phyloP scores from a whole-genome alignment of 2,329 filamentous ascomycete genomes.

The Neonectria hederae region DNA sequence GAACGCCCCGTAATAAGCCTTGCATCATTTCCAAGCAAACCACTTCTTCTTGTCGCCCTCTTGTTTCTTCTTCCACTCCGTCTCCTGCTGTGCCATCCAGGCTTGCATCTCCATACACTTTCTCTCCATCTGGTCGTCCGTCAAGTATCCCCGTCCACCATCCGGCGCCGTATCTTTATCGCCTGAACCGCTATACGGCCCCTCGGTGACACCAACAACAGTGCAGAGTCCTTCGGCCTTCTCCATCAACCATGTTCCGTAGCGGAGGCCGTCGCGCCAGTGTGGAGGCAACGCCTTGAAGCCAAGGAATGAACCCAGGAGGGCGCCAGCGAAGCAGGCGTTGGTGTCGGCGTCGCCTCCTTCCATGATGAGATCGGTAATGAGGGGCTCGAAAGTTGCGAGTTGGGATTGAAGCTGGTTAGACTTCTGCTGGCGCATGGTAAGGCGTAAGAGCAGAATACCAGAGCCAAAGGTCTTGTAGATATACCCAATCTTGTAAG shows the following conservation, averaged over 20 bases:
- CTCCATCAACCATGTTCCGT: conserved; percentile 55
- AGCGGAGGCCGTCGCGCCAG: conserved; percentile 58
- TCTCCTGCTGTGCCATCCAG: conserved; percentile 43
- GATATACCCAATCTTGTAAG: conserved; percentile 60
- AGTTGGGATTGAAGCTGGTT: conserved; percentile 33
- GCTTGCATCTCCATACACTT: conserved; percentile 47
- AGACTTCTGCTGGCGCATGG: conserved; percentile 48
- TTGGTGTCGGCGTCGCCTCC: conserved; percentile 66
- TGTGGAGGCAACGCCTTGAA: conserved; percentile 56
- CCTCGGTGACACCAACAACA: conserved; percentile 49
- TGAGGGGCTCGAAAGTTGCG: conserved; percentile 55
- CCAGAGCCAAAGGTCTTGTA: conserved; percentile 63
- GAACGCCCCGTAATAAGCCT: too few relatives aligned
- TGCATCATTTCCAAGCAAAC: conserved; percentile 33
- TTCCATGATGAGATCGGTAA: conserved; percentile 59
- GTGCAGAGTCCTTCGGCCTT: conserved; percentile 55
- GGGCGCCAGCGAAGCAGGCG: conserved; percentile 60
- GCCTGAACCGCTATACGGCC: conserved; percentile 45
- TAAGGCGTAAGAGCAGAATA: conserved; percentile 54
- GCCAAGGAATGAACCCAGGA: conserved; percentile 59
- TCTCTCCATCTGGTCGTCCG: conserved; percentile 49
- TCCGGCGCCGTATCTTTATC: conserved; percentile 54
- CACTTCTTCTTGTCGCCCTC: conserved; percentile 38
- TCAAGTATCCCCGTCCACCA: conserved; percentile 52
- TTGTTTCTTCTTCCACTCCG: conserved; percentile 39